Base-by-base conservation (phyloP, 164 flowering plant species). In the Sedum album region DNA sequence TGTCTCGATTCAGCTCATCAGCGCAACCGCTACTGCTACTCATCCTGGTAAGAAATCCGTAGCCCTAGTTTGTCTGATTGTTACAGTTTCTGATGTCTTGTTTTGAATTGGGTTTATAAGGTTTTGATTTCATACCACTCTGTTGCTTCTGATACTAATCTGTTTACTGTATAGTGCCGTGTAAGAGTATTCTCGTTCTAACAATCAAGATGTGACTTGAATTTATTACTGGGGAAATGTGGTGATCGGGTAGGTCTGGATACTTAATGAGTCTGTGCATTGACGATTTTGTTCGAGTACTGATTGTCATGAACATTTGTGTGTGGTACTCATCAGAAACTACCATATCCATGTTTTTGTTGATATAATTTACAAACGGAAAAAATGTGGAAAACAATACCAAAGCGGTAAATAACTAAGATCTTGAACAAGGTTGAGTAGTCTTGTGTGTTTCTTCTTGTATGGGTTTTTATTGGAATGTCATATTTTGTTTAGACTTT, bases 1-100 rank as follows among this genome's bases (percentile, higher is more conserved):
- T 31, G 88, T 90, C 1, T 72, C 84, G 55, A 64, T 88, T 65
- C 92, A 84, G 67, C 90, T 88, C 65, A 70, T 88, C 14, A 83
- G 89, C 68, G 38, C 38, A n/a, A 72, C 91, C 46, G 76, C 60
- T 44, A 35, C 74, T 66, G 76, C n/a, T 10, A 84, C 4, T 14
- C 51, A 83, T 42, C 72, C 79, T 57, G 84, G 86, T 83, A 15
- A 66, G 65, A 30, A 20, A 6, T 46, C 8, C 13, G 38, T 44
- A 44, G 17, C 48, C 48, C n/a, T 44, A 44, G 15, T 15, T 44
- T 44, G 11, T 1, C 4, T 15, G n/a, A 44, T 44, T 44, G 48
- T 11, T 42, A 3, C 18, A 2, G 46, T 41, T 41, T 9, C 46
- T 41, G 14, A 13, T 38, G 46, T 15, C 5, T 11, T 44, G 48